Conservation (phyloP, 2,329 filamentous ascomycete genomes). For the Elsinoe australis region DNA sequence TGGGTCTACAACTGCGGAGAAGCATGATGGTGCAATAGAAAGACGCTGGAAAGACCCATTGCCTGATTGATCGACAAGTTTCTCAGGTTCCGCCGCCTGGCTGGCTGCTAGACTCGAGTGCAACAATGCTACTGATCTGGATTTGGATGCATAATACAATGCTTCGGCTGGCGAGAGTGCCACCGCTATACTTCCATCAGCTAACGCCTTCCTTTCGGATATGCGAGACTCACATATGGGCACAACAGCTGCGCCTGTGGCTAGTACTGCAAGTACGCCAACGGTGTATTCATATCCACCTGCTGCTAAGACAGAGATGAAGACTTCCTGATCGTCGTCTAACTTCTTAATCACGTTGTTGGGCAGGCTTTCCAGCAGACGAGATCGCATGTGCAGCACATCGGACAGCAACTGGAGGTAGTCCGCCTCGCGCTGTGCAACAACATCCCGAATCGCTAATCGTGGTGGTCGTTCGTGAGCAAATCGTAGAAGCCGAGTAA, state of each 20-base stretch:
- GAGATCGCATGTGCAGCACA: constrained; percentile 37
- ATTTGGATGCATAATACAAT: constrained; percentile 39
- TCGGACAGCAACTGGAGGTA: constrained; percentile 40
- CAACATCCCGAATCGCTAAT: constrained; percentile 36
- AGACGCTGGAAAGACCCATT: constrained; percentile 31
- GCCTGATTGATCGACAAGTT: constrained; percentile 25
- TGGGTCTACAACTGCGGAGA: constrained; percentile 27
- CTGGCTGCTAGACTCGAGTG: constrained; percentile 31
- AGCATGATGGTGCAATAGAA: constrained; percentile 32
- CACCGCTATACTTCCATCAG: constrained; percentile 23
- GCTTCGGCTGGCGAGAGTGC: constrained; percentile 39
- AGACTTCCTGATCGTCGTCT: constrained; percentile 34
- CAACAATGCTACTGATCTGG: constrained; percentile 33
- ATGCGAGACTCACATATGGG: constrained; percentile 31
- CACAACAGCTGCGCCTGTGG: constrained; percentile 41
- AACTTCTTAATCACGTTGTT: constrained; percentile 26
- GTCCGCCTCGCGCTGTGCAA: constrained; percentile 32
- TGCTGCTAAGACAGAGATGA: constrained; percentile 40
- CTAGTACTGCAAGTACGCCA: constrained; percentile 42
- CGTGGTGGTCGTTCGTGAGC: constrained; percentile 31
- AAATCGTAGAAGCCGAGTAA: constrained; percentile 36
- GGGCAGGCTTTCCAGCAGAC: constrained; percentile 29
- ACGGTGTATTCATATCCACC: constrained; percentile 44
- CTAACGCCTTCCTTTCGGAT: not conserved
- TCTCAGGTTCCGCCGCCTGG: constrained; percentile 27